Base-by-base conservation (phyloP, 1,284 basidiomycete species). In the Porogramme epimiltina region DNA sequence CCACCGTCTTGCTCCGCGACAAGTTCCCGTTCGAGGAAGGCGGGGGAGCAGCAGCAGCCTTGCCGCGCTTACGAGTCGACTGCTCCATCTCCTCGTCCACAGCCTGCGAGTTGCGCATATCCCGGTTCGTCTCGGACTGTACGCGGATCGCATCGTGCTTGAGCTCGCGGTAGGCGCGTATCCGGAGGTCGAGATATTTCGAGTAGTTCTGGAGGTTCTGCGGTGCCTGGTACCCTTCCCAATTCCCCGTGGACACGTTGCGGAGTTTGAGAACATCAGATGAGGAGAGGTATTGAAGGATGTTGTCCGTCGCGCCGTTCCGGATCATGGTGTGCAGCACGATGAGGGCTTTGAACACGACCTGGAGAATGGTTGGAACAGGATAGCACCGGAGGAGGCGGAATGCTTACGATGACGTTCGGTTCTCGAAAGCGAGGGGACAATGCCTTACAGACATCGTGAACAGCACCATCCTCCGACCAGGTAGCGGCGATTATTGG, bases 321-420 rank as follows among this genome's bases (percentile, higher is more conserved):
- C 95, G 85, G 66, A 99, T 91, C 87, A 99, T 91, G 26, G 89
- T 94, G 69, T 99, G 96, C 19, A 98, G 76, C 5, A 97, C 92
- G 64, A 99, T 87, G 61, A 99, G 78, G 0, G 95, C 92, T 67
- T 99, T 99, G 85, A 98, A 97, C 16, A 94, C 95, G 61, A 97
- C 81, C 93, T 95, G 43, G 45, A 23, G 52, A 15, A 36, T 19
- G 46, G 42, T n/a, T n/a, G n/a, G n/a, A 31, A 31, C 28, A 31
- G 8, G 8, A 31, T 15, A 31, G 28, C n/a, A n/a, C n/a, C n/a
- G n/a, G n/a, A n/a, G n/a, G 9, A 31, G 28, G 15, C 28, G 28
- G 15, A 8, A 31, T 8, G 77, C 89, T 63, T 67, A 96, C 94
- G 46, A 94, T 85, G 26, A 85, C 85, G 69, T 96, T 98, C 20